Conservation (phyloP, 768 basidiomycete genomes). For the Lactifluus echinatus region DNA sequence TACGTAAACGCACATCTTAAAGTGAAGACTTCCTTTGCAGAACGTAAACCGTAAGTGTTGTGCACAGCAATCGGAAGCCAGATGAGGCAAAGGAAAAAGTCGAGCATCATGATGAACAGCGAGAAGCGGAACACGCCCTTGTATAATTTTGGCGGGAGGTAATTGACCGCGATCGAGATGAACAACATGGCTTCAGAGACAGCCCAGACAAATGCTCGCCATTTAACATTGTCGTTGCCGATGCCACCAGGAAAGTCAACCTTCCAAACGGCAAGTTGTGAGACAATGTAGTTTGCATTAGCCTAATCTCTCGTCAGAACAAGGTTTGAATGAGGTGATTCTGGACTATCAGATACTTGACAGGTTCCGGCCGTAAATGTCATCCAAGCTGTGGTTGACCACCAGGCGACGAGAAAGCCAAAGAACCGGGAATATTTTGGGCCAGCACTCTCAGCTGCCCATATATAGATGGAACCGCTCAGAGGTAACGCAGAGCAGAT, state of each 20-base stretch:
- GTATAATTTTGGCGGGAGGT: constrained; percentile 69
- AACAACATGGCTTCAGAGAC: constrained; percentile 67
- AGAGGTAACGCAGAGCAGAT: constrained; percentile 83
- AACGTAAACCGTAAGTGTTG: constrained; percentile 82
- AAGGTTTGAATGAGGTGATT: too few species aligned
- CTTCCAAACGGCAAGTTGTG: constrained; percentile 73
- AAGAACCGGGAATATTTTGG: constrained; percentile 79
- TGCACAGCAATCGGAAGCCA: constrained; percentile 92
- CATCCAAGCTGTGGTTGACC: constrained; percentile 94
- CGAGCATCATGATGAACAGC: constrained; percentile 65
- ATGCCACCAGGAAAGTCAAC: constrained; percentile 78
- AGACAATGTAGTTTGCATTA: constrained; percentile 84
- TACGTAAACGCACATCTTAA: constrained; percentile 50
- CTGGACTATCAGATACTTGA: constrained; percentile 42
- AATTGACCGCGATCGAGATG: constrained; percentile 72
- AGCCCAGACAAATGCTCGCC: constrained; percentile 79
- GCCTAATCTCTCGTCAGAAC: constrained; percentile 38
- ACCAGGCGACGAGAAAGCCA: constrained; percentile 89
- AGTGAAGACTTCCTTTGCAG: constrained; percentile 77
- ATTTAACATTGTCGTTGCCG: constrained; percentile 63
- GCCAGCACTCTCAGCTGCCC: constrained; percentile 90
- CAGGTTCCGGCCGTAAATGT: constrained; percentile 86
- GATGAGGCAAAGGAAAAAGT: constrained; percentile 80
- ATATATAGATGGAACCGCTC: constrained; percentile 89
- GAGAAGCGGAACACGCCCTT: constrained; percentile 72